Percentiles rank a stretch among this genome's conserved stretches.
phyloP scores from a whole-genome alignment of 139 green algal genomes.

The Chlamydomonas sphaeroides region DNA sequence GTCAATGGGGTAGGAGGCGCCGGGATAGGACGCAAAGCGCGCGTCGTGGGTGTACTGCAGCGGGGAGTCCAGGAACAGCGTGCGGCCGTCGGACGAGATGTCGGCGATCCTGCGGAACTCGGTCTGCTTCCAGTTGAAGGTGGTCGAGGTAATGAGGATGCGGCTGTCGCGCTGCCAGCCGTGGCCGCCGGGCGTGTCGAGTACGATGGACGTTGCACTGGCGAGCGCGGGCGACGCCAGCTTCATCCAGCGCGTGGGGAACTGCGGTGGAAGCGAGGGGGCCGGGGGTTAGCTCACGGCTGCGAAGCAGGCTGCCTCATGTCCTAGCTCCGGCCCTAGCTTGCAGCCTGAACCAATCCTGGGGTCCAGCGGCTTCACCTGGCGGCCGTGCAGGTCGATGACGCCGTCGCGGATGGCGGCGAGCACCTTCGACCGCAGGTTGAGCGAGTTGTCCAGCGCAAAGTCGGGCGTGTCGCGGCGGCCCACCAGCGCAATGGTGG shows the following conservation, averaged over 20 bases:
- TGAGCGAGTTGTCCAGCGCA: slow-evolving; percentile 34
- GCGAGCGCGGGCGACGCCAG: slow-evolving; percentile 35
- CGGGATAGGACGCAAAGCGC: background rate
- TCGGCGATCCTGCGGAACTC: slow-evolving; percentile 55
- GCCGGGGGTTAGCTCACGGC: too few species aligned
- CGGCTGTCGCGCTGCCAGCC: slow-evolving; percentile 44
- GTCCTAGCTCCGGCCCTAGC: too few species aligned
- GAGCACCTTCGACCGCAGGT: slow-evolving; percentile 46
- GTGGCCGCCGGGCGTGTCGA: slow-evolving; percentile 18
- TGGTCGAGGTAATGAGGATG: slow-evolving; percentile 58
- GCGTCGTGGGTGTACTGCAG: slow-evolving; percentile 41
- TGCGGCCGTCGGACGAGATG: slow-evolving; percentile 15
- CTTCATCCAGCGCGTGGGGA: slow-evolving; percentile 54
- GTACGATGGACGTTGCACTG: slow-evolving; percentile 44
- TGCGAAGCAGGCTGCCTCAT: too few species aligned
- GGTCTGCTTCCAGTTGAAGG: slow-evolving; percentile 52
- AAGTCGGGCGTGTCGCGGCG: slow-evolving; percentile 30
- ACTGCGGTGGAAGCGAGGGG: too few species aligned
- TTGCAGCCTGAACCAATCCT: too few species aligned
- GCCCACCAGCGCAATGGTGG: slow-evolving; percentile 6
- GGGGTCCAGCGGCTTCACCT: too few species aligned
- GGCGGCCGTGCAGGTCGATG: slow-evolving; percentile 54
- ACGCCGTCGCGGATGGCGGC: slow-evolving; percentile 33
- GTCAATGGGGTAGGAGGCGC: slow-evolving; percentile 7
- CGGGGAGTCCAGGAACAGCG: slow-evolving; percentile 44